Evolutionary conservation across 2,329 filamentous ascomycete genomes (phyloP).

Genomic region (Claviceps sp.): DNA sequence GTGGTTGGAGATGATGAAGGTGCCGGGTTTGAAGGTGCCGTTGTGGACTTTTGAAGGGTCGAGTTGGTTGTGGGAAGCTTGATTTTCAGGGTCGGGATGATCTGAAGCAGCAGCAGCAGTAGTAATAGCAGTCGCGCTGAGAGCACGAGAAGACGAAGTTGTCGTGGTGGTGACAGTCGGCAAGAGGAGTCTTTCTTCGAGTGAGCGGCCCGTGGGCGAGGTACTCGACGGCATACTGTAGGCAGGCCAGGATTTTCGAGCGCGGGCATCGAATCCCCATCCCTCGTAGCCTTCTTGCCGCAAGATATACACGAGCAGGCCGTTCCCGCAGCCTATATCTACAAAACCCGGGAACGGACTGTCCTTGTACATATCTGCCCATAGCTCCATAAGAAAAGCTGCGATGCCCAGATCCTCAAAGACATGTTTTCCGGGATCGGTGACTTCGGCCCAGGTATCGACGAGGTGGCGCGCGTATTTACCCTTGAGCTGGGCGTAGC

Average conservation of each 20-base stretch:
- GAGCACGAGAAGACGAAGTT: background rate
- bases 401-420: constrained; percentile 90
- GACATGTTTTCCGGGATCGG: constrained; percentile 81
- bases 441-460: constrained; percentile 70
- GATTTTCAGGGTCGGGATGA: too few species aligned
- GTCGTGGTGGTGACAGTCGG: constrained; percentile 24
- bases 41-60: constrained; percentile 25
- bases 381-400: constrained; percentile 84
- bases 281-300: constrained; percentile 68
- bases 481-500: constrained; percentile 66
- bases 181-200: constrained; percentile 36
- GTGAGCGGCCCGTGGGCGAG: constrained; percentile 18
- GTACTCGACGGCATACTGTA: constrained; percentile 35
- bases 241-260: constrained; percentile 68
- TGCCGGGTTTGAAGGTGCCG: constrained; percentile 58
- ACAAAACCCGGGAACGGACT: constrained; percentile 71
- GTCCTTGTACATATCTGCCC: constrained; percentile 64
- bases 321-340: constrained; percentile 93
- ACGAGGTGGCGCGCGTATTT: constrained; percentile 63
- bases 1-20: constrained; percentile 94
- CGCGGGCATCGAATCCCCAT: constrained; percentile 86
- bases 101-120: too few species aligned
- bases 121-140: too few species aligned
- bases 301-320: constrained; percentile 74
- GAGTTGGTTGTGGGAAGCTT: background rate